Evolutionary conservation across 441 rosid genomes (phyloP).

Genomic region (Pelargonium fulgidum): DNA sequence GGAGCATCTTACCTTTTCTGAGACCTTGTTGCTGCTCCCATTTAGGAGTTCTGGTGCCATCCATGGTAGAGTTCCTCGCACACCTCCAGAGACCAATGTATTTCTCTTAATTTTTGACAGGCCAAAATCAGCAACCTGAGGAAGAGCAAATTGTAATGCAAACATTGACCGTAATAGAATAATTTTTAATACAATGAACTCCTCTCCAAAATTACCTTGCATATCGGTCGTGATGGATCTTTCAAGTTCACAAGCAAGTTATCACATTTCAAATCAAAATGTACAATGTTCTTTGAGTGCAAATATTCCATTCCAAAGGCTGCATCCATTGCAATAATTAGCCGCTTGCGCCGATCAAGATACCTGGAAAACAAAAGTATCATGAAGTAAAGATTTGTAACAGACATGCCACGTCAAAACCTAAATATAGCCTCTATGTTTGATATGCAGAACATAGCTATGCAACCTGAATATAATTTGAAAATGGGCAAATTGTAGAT

Average conservation of each 20-base stretch:
- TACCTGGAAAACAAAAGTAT: conserved; percentile 22
- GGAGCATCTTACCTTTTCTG: conserved; percentile 46
- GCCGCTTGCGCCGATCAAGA: conserved; percentile 56
- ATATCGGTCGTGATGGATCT: conserved; percentile 65
- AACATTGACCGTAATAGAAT: background rate
- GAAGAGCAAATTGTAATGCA: conserved; percentile 6
- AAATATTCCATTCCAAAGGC: conserved; percentile 73
- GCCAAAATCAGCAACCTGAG: conserved; percentile 66
- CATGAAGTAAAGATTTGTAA: no score
- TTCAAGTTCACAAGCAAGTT: conserved; percentile 61
- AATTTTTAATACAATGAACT: no score
- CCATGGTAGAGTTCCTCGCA: conserved; percentile 72
- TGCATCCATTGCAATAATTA: conserved; percentile 68
- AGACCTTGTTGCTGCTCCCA: conserved; percentile 65
- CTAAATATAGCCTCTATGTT: no score
- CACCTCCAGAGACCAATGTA: conserved; percentile 64
- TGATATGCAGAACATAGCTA: no score
- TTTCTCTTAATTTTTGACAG: conserved; percentile 59
- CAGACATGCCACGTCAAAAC: no score
- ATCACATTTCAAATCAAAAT: conserved; percentile 68
- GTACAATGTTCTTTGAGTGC: conserved; percentile 66
- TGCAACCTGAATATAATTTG: no score
- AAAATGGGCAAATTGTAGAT: no score
- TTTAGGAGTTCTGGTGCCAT: conserved; percentile 71
- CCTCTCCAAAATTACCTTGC: conserved; percentile 40